Conservation (phyloP, 768 basidiomycete genomes). For the Hemileccinum impolitum region DNA sequence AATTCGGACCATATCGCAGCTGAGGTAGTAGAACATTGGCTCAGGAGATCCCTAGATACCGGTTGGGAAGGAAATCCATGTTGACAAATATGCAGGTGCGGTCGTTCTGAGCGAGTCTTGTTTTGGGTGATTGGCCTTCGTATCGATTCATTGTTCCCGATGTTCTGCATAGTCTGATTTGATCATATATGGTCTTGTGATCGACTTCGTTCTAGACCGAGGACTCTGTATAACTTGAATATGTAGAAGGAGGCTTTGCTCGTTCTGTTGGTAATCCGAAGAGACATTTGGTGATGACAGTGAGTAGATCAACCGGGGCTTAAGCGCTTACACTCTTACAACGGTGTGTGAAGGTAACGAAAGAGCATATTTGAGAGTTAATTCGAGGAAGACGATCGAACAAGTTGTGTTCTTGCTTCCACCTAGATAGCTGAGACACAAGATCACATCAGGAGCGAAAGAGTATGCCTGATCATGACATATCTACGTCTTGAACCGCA, state of each 20-base stretch:
- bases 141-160: no score
- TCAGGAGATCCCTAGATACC: conserved; percentile 18
- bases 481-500: conserved; percentile 62
- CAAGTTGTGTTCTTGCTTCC: neutral
- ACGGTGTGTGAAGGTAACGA: no score
- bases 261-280: no score
- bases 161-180: no score
- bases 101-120: neutral
- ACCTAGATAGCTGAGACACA: neutral
- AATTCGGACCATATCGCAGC: conserved; percentile 44
- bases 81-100: neutral
- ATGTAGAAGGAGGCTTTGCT: no score
- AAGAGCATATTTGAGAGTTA: neutral
- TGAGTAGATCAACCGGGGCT: no score
- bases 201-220: no score
- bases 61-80: neutral
- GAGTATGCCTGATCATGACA: conserved; percentile 38
- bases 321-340: no score
- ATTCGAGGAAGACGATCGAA: neutral
- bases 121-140: no score
- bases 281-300: no score
- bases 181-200: no score
- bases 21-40: conserved; percentile 40
- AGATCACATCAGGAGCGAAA: neutral
- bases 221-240: no score